These are phyloP conservation scores for Ceratobasidium sp. DNA, from an alignment of 1,284 basidiomycete genomes.

Conservation along the genomic window DNA sequence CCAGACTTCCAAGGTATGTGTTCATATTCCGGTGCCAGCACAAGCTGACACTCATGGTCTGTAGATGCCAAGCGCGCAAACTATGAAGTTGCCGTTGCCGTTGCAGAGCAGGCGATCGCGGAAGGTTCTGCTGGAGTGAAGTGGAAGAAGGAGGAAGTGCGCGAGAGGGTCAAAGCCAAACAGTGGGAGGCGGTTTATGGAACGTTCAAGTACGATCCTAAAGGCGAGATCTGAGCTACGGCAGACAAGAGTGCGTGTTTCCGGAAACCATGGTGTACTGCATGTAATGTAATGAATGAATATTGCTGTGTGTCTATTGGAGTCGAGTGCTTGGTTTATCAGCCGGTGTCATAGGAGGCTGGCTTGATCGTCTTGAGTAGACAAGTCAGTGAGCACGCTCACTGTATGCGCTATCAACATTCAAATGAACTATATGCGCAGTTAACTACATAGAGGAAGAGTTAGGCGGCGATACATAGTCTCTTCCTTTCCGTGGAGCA, in stretches of 20 bases:
- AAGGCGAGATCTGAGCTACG: conserved; percentile 56
- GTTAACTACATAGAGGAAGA: no score
- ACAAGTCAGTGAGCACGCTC: no score
- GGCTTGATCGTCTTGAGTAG: no score
- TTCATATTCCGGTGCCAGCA: not conserved
- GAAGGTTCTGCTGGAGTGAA: conserved; percentile 71
- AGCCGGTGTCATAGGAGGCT: no score
- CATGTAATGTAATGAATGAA: not conserved
- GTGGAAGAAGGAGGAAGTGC: conserved; percentile 65
- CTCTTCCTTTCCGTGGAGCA: no score
- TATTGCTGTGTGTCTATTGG: no score
- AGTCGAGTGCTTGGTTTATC: no score
- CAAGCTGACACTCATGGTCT: conserved; percentile 56
- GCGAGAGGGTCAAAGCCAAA: conserved; percentile 62
- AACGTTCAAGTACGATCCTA: conserved; percentile 69
- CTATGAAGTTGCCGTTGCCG: conserved; percentile 80
- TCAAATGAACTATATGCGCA: no score
- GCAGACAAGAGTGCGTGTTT: not conserved
- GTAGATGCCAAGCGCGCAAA: conserved; percentile 73
- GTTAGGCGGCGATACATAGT: no score
- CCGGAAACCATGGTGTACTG: not conserved
- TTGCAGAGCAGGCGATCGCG: conserved; percentile 76
- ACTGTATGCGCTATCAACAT: no score
- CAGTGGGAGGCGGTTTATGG: conserved; percentile 72
- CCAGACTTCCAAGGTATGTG: conserved; percentile 56